Conservation (phyloP, 768 basidiomycete genomes). For the Mycena rebaudengoi region DNA sequence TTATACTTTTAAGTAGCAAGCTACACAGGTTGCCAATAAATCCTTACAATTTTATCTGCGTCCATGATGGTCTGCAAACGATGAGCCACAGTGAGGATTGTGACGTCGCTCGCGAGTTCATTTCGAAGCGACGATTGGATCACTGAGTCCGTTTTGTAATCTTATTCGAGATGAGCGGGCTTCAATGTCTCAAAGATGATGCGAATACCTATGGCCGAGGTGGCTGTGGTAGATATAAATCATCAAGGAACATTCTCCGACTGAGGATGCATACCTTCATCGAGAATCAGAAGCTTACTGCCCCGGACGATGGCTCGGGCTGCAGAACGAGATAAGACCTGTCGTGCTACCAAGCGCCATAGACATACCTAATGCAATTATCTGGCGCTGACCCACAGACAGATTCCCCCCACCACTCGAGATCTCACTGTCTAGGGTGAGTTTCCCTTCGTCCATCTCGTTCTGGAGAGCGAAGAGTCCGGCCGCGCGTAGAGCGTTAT, state of each 20-base stretch:
- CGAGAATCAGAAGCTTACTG: constrained; percentile 33
- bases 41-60: constrained; percentile 39
- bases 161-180: constrained; percentile 8
- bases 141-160: constrained; percentile 48
- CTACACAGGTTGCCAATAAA: constrained; percentile 30
- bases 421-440: constrained; percentile 42
- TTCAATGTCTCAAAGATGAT: neutral
- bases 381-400: constrained; percentile 57
- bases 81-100: constrained; percentile 35
- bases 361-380: constrained; percentile 49
- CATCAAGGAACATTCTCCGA: constrained; percentile 30
- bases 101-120: constrained; percentile 45
- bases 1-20: neutral
- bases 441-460: constrained; percentile 38
- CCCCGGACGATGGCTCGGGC: constrained; percentile 28
- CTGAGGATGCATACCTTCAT: too few relatives aligned
- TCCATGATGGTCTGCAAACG: constrained; percentile 46
- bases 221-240: too few relatives aligned
- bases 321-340: neutral
- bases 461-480: constrained; percentile 46
- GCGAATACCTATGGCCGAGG: constrained; percentile 12
- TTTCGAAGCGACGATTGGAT: constrained; percentile 54
- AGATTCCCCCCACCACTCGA: constrained; percentile 41
- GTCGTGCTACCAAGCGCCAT: neutral
- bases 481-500: constrained; percentile 45